phyloP scores from a whole-genome alignment of 2,329 filamentous ascomycete genomes.

The Dendryphion nanum region DNA sequence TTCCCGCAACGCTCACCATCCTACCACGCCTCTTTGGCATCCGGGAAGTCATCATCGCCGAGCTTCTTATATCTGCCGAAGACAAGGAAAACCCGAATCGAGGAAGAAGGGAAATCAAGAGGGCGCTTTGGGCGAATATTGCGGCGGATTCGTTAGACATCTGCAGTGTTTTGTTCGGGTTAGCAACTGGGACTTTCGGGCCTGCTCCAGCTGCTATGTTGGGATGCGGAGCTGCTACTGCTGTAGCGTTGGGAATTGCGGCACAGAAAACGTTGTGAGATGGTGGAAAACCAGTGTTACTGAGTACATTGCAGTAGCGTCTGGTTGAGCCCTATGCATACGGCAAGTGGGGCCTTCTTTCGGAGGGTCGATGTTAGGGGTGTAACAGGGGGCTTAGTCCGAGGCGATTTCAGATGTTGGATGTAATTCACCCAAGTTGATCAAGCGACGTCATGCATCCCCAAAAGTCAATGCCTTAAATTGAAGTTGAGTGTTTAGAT shows the following conservation, averaged over 20 bases:
- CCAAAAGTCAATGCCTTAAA: too few species aligned
- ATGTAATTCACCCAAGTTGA: too few species aligned
- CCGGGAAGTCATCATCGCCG: constrained; percentile 23
- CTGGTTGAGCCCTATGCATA: too few species aligned
- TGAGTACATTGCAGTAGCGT: too few species aligned
- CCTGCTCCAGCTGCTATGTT: constrained; percentile 13
- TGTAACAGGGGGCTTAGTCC: too few species aligned
- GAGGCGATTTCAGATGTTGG: too few species aligned
- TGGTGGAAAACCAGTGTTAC: too few species aligned
- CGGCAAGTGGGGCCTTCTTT: too few species aligned
- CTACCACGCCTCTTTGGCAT: constrained; percentile 22
- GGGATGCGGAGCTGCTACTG: constrained; percentile 14
- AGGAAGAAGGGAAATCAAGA: constrained; percentile 21
- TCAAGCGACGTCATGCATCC: too few species aligned
- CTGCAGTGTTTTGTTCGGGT: constrained; percentile 13
- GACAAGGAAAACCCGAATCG: constrained; percentile 13
- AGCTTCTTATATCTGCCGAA: constrained; percentile 20
- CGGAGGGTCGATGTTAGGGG: too few species aligned
- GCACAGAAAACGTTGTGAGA: too few species aligned
- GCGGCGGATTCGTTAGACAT: constrained; percentile 20
- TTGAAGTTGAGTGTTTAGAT: too few species aligned
- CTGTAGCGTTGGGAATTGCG: constrained; percentile 14
- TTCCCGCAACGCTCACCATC: constrained; percentile 12
- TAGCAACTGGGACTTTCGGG: constrained; percentile 20
- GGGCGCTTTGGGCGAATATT: constrained; percentile 21